Conservation (phyloP, 2,329 filamentous ascomycete species). For the Coniochaeta sp. region DNA sequence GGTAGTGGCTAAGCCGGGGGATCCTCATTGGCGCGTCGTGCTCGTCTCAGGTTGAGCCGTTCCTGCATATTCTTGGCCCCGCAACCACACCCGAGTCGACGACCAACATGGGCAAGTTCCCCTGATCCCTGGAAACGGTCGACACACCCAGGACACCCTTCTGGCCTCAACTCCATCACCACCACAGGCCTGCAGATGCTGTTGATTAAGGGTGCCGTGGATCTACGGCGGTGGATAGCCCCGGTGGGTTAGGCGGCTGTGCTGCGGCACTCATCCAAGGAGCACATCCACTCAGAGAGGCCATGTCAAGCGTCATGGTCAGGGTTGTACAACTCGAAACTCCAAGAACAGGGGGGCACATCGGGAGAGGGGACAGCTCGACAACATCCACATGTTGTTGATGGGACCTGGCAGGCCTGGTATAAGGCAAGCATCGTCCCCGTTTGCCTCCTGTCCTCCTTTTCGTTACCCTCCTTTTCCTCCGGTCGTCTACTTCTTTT, state of each 20-base stretch:
- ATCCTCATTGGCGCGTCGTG: background rate
- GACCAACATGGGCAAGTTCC: background rate
- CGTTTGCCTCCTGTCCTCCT: background rate
- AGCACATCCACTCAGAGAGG: background rate
- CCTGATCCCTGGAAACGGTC: background rate
- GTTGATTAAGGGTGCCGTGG: background rate
- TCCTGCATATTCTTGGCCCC: constrained; percentile 2
- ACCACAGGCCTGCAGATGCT: too few species aligned
- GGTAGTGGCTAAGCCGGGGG: background rate
- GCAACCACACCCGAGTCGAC: background rate
- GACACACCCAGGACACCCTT: too few species aligned
- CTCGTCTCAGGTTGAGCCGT: constrained; percentile 3
- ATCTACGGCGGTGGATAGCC: background rate
- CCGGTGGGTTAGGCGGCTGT: background rate
- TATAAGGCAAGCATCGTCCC: constrained; percentile 2
- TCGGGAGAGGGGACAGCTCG: too few species aligned
- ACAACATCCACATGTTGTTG: too few species aligned
- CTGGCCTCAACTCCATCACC: background rate
- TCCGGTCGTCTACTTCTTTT: background rate
- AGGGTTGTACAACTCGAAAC: constrained; percentile 3
- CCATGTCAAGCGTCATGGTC: background rate
- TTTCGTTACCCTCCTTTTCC: constrained; percentile 3
- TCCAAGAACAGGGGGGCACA: background rate
- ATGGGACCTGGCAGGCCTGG: too few species aligned
- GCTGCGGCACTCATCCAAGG: background rate